Evolutionary conservation across 2,329 filamentous ascomycete genomes (phyloP).

Genomic region (Ceratocystis harringtonii): DNA sequence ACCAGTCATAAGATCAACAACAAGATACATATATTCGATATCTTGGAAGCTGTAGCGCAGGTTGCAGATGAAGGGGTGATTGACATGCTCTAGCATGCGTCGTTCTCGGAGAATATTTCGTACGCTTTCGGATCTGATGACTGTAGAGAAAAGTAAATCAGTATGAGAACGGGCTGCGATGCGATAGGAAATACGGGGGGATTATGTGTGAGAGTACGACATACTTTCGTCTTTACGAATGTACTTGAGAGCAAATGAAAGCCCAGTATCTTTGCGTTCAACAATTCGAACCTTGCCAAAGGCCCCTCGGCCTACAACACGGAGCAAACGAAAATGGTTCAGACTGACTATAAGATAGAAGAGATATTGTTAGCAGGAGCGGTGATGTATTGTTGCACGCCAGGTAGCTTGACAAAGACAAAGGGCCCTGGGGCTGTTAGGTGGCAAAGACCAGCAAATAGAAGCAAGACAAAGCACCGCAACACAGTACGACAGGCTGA

Average conservation of each 20-base stretch:
- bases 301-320: conserved; percentile 92
- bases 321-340: conserved; percentile 88
- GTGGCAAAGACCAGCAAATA: background rate
- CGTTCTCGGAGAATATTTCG: conserved; percentile 96
- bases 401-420: no score
- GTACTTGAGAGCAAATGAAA: conserved; percentile 95
- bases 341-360: conserved; percentile 55
- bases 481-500: background rate
- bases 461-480: background rate
- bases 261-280: conserved; percentile 84
- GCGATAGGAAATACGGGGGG: background rate
- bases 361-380: background rate
- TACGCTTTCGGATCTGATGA: conserved; percentile 93
- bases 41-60: conserved; percentile 98
- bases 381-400: no score
- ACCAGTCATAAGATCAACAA: conserved; percentile 95
- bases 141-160: conserved; percentile 31
- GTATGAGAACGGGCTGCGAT: background rate
- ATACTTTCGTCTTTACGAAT: conserved; percentile 95
- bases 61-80: conserved; percentile 96
- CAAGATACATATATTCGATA: conserved; percentile 97
- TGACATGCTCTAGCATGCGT: conserved; percentile 94
- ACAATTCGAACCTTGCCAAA: conserved; percentile 99
- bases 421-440: background rate
- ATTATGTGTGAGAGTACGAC: background rate